phyloP scores from a whole-genome alignment of 495 filamentous ascomycete species.

The Penicillium roqueforti region DNA sequence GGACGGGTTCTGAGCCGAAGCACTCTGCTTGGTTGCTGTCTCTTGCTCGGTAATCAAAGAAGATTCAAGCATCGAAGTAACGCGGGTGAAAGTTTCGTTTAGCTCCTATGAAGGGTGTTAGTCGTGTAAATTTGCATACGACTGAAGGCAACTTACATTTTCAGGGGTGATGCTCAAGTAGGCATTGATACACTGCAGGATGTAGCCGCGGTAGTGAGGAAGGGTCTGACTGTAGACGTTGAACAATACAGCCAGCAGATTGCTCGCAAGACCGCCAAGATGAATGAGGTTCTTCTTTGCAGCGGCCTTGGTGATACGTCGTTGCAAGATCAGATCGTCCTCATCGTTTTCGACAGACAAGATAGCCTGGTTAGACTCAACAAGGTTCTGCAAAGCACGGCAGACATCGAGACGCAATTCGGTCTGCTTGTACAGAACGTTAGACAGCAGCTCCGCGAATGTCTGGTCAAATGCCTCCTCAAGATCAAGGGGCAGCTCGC shows the following conservation, averaged over 20 bases:
- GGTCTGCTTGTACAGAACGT: constrained; percentile 86
- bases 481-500: constrained; percentile 82
- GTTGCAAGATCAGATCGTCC: constrained; percentile 65
- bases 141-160: constrained; percentile 35
- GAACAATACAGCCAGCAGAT: constrained; percentile 90
- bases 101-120: constrained; percentile 57
- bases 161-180: constrained; percentile 83
- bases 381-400: constrained; percentile 73
- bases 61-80: constrained; percentile 74
- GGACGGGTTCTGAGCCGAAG: constrained; percentile 52
- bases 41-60: constrained; percentile 52
- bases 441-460: constrained; percentile 90
- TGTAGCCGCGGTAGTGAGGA: constrained; percentile 83
- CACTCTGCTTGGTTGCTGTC: constrained; percentile 60
- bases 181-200: constrained; percentile 89
- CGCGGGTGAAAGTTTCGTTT: constrained; percentile 79
- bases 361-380: constrained; percentile 86
- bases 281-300: constrained; percentile 76
- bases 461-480: constrained; percentile 70
- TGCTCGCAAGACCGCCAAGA: constrained; percentile 72
- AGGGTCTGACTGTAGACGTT: constrained; percentile 96
- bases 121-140: neutral
- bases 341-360: constrained; percentile 54
- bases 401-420: constrained; percentile 84
- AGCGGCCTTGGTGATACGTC: constrained; percentile 65